These are phyloP conservation scores for Lagerstroemia speciosa DNA, from an alignment of 345 rosid species.

Conservation along the genomic window DNA sequence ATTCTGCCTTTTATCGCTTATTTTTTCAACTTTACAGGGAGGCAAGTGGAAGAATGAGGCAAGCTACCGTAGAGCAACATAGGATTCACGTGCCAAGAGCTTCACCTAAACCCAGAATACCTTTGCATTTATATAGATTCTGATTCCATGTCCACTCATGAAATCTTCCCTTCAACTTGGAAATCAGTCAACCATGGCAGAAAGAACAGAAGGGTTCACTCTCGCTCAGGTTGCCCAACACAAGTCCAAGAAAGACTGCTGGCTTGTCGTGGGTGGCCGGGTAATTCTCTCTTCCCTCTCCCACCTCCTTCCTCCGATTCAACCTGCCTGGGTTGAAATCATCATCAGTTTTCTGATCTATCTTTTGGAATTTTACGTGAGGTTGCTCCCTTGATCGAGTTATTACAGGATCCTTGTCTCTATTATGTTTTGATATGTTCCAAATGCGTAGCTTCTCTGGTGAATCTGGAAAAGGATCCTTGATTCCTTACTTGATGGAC, in stretches of 20 bases:
- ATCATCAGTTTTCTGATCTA: neutral
- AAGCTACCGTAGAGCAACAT: neutral
- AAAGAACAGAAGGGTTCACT: constrained; percentile 19
- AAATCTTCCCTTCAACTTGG: neutral
- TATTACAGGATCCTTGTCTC: neutral
- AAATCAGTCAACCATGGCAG: constrained; percentile 4
- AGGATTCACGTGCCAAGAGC: neutral
- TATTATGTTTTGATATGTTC: neutral
- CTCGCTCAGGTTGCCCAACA: constrained; percentile 42
- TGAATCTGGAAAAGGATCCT: neutral
- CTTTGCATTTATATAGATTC: neutral
- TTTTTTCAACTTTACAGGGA: neutral
- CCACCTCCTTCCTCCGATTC: neutral
- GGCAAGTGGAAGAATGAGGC: neutral
- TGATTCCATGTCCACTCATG: neutral
- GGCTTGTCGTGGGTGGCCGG: constrained; percentile 43
- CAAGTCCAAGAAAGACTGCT: constrained; percentile 43
- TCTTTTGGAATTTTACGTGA: neutral
- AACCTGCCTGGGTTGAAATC: neutral
- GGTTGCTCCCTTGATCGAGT: neutral
- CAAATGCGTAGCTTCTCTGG: neutral
- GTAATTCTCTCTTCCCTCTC: constrained; percentile 11
- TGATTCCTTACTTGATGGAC: neutral
- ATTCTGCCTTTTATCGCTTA: too few relatives aligned
- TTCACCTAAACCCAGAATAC: neutral